These are phyloP conservation scores for Amphibolis antarctica DNA, from an alignment of 106 monocot species.

Conservation along the genomic window DNA sequence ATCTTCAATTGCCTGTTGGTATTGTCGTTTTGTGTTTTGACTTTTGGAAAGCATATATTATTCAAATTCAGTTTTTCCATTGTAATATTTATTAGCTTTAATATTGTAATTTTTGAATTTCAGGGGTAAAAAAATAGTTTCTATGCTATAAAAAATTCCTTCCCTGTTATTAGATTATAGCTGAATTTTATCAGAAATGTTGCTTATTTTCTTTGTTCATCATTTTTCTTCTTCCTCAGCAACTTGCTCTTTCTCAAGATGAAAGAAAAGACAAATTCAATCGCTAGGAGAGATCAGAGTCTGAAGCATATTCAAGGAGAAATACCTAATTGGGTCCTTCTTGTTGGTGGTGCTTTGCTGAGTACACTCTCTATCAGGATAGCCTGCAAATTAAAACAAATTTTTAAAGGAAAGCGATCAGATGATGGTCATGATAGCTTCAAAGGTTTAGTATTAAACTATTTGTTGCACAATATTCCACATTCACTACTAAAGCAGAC, in stretches of 20 bases:
- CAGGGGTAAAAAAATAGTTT: neutral
- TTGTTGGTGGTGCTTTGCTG: constrained; percentile 69
- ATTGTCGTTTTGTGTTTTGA: no score
- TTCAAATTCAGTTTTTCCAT: neutral
- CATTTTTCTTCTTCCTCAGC: neutral
- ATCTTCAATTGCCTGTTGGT: no score
- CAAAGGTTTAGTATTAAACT: constrained; percentile 24
- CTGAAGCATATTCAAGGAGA: constrained; percentile 33
- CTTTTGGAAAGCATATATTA: no score
- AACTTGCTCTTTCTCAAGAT: constrained; percentile 24
- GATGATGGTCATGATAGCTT: constrained; percentile 13
- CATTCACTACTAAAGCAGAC: neutral
- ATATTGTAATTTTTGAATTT: neutral
- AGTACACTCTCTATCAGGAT: constrained; percentile 62
- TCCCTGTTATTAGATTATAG: neutral
- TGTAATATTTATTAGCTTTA: no score
- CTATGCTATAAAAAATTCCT: neutral
- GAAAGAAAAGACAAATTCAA: constrained; percentile 36
- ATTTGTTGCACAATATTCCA: neutral
- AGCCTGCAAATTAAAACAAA: constrained; percentile 60
- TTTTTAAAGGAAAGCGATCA: constrained; percentile 32
- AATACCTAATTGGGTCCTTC: constrained; percentile 73
- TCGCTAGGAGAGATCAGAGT: constrained; percentile 27
- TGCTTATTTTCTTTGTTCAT: neutral
- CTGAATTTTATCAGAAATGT: neutral